Percentiles rank a stretch among this genome's conserved stretches.
Evolutionary conservation across 228 moss, liverwort and hornwort species (phyloP).

Genomic region (Sphagnum fallax): DNA sequence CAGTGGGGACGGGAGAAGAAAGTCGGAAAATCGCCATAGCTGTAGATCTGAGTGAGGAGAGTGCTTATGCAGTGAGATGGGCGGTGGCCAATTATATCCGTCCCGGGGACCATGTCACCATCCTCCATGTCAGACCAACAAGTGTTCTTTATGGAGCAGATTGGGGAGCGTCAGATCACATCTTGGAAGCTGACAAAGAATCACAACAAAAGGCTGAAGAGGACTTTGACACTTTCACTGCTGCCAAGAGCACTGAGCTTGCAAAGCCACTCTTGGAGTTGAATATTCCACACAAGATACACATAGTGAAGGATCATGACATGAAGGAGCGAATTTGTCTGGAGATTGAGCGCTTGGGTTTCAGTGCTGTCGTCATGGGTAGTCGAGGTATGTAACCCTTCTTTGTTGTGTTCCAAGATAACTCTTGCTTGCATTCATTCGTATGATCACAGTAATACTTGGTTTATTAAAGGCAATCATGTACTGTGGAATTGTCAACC

Average conservation of each 20-base stretch:
- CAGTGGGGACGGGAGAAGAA: constrained; percentile 28
- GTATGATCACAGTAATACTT: too few relatives aligned
- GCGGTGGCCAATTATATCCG: constrained; percentile 54
- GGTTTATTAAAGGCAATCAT: not conserved
- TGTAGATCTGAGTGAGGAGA: constrained; percentile 61
- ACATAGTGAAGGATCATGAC: constrained; percentile 63
- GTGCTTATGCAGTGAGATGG: constrained; percentile 56
- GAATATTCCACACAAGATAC: constrained; percentile 45
- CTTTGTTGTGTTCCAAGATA: too few relatives aligned
- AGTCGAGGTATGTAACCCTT: constrained; percentile 18
- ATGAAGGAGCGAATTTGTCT: constrained; percentile 63
- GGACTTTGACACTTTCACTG: constrained; percentile 50
- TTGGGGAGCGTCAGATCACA: constrained; percentile 58
- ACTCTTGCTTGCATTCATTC: too few relatives aligned
- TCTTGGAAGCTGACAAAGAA: constrained; percentile 49
- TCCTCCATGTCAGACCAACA: constrained; percentile 57
- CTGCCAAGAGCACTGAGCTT: constrained; percentile 39
- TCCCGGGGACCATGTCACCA: constrained; percentile 43
- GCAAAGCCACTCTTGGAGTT: constrained; percentile 44
- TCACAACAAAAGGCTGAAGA: constrained; percentile 45
- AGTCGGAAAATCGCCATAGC: constrained; percentile 51
- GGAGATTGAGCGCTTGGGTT: constrained; percentile 58
- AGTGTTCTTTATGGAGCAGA: constrained; percentile 60
- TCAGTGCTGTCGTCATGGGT: constrained; percentile 57
- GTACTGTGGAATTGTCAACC: not conserved